Base-by-base conservation (phyloP, 805 yeast species). In the Citeromyces nyonsensis region DNA sequence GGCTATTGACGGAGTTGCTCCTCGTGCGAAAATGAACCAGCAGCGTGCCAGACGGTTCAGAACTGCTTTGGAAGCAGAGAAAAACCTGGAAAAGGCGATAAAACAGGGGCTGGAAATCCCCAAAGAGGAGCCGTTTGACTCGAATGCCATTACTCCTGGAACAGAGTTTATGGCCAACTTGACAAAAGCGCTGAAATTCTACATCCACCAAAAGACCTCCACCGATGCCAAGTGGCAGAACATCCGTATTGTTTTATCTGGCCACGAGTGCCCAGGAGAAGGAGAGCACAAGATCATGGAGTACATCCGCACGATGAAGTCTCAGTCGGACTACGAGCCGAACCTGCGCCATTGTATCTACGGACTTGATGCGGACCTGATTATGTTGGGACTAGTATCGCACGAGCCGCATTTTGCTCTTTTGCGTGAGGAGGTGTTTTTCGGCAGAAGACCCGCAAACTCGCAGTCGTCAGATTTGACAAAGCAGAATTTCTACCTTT, bases 1-100 rank as follows among this genome's bases (percentile, higher is more conserved):
- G 95, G 97, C 98, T 3, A 82, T 88, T 45, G 98, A 88, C 58
- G 98, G 98, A 51, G 97, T 88, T 33, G 98, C 98, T 0, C 98
- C 98, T 28, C 65, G 98, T 51, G 98, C 98, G 8, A 88, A 88
- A 50, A 86, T 88, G 95, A 88, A 88, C 51, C 97, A 88, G 56
- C 98, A 88, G 56, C 72, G 98, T 57, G 74, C 95, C 1, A 75
- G 98, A 63, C 73, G 98, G 58, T 88, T 88, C 54, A 66, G 95
- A 54, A 75, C 95, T 22, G 97, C 95, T 1, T 66, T 74, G 44
- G 97, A 88, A 48, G 95, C 95, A 2, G 94, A 88, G 49, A 73
- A 72, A 41, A 75, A 74, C 33, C 49, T 80, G 48, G 64, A 66
- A 36, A 78, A 81, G 49, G 95, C 95, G 4, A 59, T 77, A 28